phyloP scores from a whole-genome alignment of 1,139 yeast species.

The Taphrina deformans region DNA sequence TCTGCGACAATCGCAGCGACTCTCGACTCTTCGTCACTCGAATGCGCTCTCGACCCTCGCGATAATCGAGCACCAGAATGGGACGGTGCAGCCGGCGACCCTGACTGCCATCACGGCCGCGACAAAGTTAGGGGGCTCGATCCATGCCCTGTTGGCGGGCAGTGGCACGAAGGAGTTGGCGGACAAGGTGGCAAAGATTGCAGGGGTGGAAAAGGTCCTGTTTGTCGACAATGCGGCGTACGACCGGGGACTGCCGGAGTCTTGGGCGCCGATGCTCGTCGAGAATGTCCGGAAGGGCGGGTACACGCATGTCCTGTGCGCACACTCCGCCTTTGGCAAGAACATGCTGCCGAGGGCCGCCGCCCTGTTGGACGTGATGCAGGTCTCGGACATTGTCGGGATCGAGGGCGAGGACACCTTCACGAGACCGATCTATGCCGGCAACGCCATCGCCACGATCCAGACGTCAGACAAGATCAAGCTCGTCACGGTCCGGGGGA shows the following conservation, averaged over 20 bases:
- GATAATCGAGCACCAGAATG: slow-evolving; percentile 34
- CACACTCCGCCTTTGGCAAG: slow-evolving; percentile 86
- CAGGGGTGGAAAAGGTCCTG: slow-evolving; percentile 48
- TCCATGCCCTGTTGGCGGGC: slow-evolving; percentile 51
- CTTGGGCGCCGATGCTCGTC: slow-evolving; percentile 48
- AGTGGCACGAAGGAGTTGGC: slow-evolving; percentile 46
- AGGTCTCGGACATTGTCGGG: slow-evolving; percentile 74
- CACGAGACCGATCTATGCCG: slow-evolving; percentile 93
- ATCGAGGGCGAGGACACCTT: slow-evolving; percentile 70
- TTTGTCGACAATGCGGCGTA: slow-evolving; percentile 47
- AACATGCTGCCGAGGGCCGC: slow-evolving; percentile 83
- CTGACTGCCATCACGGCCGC: slow-evolving; percentile 48
- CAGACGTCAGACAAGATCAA: slow-evolving; percentile 65
- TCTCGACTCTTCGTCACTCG: not conserved
- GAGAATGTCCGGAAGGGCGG: slow-evolving; percentile 48
- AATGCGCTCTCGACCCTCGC: slow-evolving; percentile 25
- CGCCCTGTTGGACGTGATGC: slow-evolving; percentile 82
- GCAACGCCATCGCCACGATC: slow-evolving; percentile 86
- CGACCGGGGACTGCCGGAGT: slow-evolving; percentile 49
- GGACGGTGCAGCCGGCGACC: slow-evolving; percentile 32
- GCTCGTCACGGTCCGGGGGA: slow-evolving; percentile 74
- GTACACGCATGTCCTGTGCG: slow-evolving; percentile 70
- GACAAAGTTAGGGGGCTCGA: slow-evolving; percentile 46
- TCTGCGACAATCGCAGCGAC: not conserved
- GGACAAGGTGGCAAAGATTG: slow-evolving; percentile 43